Evolutionary conservation across 352 stramenopile species (phyloP).

Genomic region (Aphanomyces invadans): DNA sequence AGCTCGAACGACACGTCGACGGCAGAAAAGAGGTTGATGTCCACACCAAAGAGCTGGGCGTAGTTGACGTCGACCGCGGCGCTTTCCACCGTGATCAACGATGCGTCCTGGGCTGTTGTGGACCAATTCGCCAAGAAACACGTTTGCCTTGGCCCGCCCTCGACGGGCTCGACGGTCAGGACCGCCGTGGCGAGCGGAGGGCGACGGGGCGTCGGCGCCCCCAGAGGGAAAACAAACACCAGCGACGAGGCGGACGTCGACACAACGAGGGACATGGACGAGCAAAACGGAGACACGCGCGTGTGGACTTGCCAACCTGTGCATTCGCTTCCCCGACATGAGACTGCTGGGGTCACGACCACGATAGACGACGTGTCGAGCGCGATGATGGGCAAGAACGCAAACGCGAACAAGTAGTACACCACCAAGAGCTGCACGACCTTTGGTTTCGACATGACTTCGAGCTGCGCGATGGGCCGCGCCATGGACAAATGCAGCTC

Average conservation of each 20-base stretch:
- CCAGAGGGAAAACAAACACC: not conserved
- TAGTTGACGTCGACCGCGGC: not conserved
- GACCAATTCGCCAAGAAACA: not conserved
- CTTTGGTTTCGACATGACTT: constrained; percentile 6
- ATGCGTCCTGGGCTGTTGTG: not conserved
- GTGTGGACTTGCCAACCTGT: not conserved
- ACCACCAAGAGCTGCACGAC: constrained; percentile 1
- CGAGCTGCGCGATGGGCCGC: not conserved
- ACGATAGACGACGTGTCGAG: not conserved
- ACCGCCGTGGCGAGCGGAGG: not conserved
- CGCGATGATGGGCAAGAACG: not conserved
- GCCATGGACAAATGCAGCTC: constrained; percentile 11
- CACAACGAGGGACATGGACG: not conserved
- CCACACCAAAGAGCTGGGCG: not conserved
- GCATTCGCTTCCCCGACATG: not conserved
- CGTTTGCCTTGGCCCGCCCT: not conserved
- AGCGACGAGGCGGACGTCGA: not conserved
- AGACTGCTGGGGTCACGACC: not conserved
- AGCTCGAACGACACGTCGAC: not conserved
- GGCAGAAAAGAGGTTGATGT: constrained; percentile 3
- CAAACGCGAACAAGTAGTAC: constrained; percentile 17
- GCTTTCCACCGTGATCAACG: not conserved
- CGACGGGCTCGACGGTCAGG: not conserved
- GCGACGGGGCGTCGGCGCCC: too few species aligned
- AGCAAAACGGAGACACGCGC: not conserved